Evolutionary conservation across 768 basidiomycete species (phyloP), one percentile per base, ranked within the genome.

Genomic region (Kwoniella heveanensis): DNA sequence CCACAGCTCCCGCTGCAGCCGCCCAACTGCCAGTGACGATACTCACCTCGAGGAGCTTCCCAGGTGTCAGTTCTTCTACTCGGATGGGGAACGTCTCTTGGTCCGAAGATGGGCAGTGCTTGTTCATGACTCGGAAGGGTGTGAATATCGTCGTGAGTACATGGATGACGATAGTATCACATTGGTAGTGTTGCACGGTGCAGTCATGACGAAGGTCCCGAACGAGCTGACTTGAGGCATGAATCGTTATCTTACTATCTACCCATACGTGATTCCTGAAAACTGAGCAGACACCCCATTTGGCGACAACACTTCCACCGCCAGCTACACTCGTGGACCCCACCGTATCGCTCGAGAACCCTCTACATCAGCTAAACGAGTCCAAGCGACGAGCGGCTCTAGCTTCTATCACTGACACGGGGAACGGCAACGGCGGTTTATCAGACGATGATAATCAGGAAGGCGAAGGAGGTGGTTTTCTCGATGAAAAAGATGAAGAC

Each of bases 81-180:
- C 37, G 37, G 6, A 52, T 55, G 21, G 56, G 60, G 6, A 68
- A 68, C 54, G 49, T 74, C 0, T 36, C 62, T n/a, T 77, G 72
- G 71, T 72, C 54, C 39, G 66, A 70, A 44, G 75, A 77, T 64
- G 75, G 72, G 3, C 75, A 77, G 66, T 74, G 70, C 46, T 30
- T 69, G 17, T 65, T 71, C 53, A 27, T 72, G 13, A 64, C 65
- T 32, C 39, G 60, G 4, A 56, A 66, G 19, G 65, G 62, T 13
- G 69, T 72, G 26, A 53, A 49, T 19, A 72, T 77, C 8, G n/a
- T 71, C 0, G 75, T 72, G 36, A 63, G 69, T 64, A 39, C n/a
- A n/a, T n/a, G n/a, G n/a, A n/a, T n/a, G n/a, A n/a, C n/a, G n/a
- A n/a, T n/a, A n/a, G n/a, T n/a, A n/a, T n/a, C n/a, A n/a, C n/a